phyloP scores from a whole-genome alignment of 1,284 basidiomycete species.

The Vanrija pseudolonga region DNA sequence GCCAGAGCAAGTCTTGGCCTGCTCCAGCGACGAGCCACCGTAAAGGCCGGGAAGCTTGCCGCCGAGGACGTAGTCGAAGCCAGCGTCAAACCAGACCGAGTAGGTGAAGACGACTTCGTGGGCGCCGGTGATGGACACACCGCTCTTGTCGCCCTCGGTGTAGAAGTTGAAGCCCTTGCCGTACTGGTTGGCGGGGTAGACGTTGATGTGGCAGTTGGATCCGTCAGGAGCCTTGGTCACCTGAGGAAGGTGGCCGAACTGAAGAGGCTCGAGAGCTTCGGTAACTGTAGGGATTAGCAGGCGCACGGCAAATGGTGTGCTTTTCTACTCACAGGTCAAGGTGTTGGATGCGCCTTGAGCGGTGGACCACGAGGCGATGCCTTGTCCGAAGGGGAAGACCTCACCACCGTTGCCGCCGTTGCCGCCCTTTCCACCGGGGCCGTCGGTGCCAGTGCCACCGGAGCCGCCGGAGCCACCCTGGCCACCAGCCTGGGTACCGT shows the following conservation, averaged over 20 bases:
- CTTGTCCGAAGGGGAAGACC: not conserved
- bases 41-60: slow-evolving; percentile 51
- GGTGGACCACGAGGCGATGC: not conserved
- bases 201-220: slow-evolving; percentile 15
- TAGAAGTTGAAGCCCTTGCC: slow-evolving; percentile 43
- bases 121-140: slow-evolving; percentile 30
- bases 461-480: not conserved
- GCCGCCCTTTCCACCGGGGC: not conserved
- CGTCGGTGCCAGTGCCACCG: not conserved
- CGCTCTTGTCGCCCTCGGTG: slow-evolving; percentile 23
- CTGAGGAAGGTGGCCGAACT: slow-evolving; percentile 32
- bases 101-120: slow-evolving; percentile 45
- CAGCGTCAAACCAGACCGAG: slow-evolving; percentile 43
- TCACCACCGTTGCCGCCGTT: not conserved
- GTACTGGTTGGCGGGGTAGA: slow-evolving; percentile 35
- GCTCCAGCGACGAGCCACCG: slow-evolving; percentile 27
- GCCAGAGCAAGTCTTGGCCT: slow-evolving; percentile 47
- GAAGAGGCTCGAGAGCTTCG: slow-evolving; percentile 34
- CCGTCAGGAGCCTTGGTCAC: slow-evolving; percentile 38
- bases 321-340: not conserved
- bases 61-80: slow-evolving; percentile 47
- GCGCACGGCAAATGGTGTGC: not conserved
- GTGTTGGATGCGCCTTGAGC: not conserved
- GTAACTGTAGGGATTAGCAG: slow-evolving; percentile 15
- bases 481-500: not conserved